A percentile compares a stretch with the other conserved stretches of the same genome.
Evolutionary conservation across 2,329 filamentous ascomycete genomes (phyloP).

Genomic region (Furcasterigmium furcatum): DNA sequence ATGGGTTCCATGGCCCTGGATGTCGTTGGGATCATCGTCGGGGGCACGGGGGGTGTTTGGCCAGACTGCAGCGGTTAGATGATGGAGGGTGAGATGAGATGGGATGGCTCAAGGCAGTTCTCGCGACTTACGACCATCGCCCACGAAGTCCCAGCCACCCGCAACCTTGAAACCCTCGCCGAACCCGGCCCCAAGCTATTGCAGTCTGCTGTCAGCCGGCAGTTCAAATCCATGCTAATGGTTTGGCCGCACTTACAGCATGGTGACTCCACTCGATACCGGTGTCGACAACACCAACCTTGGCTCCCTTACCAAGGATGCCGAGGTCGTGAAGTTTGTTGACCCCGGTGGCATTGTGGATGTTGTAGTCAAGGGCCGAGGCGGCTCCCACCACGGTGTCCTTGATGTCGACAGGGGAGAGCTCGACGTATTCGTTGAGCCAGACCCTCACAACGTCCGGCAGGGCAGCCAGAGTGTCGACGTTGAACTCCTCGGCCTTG

Average conservation of each 20-base stretch:
- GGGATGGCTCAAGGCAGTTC: too few relatives aligned
- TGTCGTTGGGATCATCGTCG: constrained; percentile 28
- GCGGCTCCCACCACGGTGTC: background rate
- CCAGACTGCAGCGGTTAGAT: background rate
- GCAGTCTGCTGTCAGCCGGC: constrained; percentile 3
- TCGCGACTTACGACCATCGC: background rate
- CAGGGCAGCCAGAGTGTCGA: constrained; percentile 25
- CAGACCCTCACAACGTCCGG: constrained; percentile 30
- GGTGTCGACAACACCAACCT: constrained; percentile 33
- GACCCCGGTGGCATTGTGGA: constrained; percentile 33
- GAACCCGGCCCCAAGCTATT: constrained; percentile 6
- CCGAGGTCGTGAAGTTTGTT: constrained; percentile 30
- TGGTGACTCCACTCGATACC: constrained; percentile 33
- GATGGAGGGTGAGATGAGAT: background rate
- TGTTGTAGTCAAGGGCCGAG: constrained; percentile 19
- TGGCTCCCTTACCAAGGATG: constrained; percentile 29
- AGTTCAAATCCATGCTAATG: too few relatives aligned
- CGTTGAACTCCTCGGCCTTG: constrained; percentile 23
- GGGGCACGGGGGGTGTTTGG: constrained; percentile 16
- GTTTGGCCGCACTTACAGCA: too few relatives aligned
- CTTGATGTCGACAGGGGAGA: background rate
- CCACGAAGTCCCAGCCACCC: constrained; percentile 5
- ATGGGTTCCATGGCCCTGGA: constrained; percentile 6
- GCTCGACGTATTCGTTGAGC: constrained; percentile 9
- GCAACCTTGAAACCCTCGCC: constrained; percentile 6